Base-by-base conservation (phyloP, 306 rosid genomes). In the Comarum palustre region DNA sequence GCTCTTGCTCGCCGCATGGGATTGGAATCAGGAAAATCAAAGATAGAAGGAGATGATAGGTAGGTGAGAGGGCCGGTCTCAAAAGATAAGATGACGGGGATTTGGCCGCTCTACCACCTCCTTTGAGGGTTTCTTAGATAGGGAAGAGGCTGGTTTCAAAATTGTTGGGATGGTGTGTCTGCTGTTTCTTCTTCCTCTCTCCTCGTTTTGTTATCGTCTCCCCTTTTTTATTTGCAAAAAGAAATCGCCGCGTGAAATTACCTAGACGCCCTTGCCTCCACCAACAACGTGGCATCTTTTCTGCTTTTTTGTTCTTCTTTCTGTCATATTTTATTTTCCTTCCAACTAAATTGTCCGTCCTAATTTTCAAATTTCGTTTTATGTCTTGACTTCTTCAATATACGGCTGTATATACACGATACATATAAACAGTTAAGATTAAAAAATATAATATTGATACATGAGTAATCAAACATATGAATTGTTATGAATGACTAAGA, bases 1-100 rank as follows among this genome's bases (percentile, higher is more conserved):
- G 71, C 42, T 38, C 75, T 71, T 31, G 85, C 85, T 80, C 90
- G 90, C 74, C 90, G 93, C 96, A 91, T 88, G 75, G 78, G 70
- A 16, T 29, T 15, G 9, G 24, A 54, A n/a, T 47, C 4, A 12
- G 61, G n/a, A n/a, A 39, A 61, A 36, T 42, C 3, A 34, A n/a
- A 5, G 9, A 62, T 38, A 24, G 19, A 27, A 12, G 80, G 77
- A 78, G 85, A 73, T 73, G 85, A 82, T 78, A 77, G 86, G 71
- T 69, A 24, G 72, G 59, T 55, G 77, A 61, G 34, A 31, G 34
- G 3, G 34, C 34, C 34, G 34, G 34, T 31, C 34, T 38, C 41
- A 38, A 7, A 9, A 38, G 41, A 38, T 38, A 38, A 38, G 65
- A 13, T 12, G 15, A 12, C 2, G 47, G 64, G 64, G 8, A 2